Evolutionary conservation across 2,329 filamentous ascomycete species (phyloP), one percentile per base, ranked within the genome.

Genomic region (Cladophialophora chaetospira): DNA sequence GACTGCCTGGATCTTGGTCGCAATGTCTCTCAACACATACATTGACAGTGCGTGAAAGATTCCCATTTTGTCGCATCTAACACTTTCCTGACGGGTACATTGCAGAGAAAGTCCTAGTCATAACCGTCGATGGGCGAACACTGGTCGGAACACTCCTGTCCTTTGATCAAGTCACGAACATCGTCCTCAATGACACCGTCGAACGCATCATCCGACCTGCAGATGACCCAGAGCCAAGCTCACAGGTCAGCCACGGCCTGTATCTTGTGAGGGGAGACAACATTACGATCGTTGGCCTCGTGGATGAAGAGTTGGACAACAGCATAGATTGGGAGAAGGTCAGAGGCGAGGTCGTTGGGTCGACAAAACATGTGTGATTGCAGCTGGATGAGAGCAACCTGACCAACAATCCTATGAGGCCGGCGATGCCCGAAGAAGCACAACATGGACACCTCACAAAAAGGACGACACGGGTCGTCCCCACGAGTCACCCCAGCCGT

Each of bases 231-330:
- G 90, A 96, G 66, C 83, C 87, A 0, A 95, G 88, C 40, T 84
- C 86, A 57, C 85, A 94, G 70, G 86, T 94, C 15, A 85, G 88
- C 3, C 84, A 97, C 61, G 94, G 94, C 1, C 76, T 97, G 4
- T 97, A 97, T 72, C 82, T 99, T 56, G 89, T 99, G 55, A 84
- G 94, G 58, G 94, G 94, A 50, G 94, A 99, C 72, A 97, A 95
- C 69, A 93, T 99, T 45, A 92, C 91, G 61, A 81, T 95, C 13
- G 89, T 94, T 56, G 94, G 94, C 2, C 78, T 95, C 55, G 87
- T 99, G 28, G 91, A 99, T 72, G 92, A 96, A 73, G 82, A 88
- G 66, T 78, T 97, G 57, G 94, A 99, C 75, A 82, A 81, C 35
- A 91, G 88, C 67, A 97, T 99, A 70, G 87, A 97, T 75, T 99